phyloP scores from a whole-genome alignment of 1,139 yeast species.

The Protomyces macrosporus region DNA sequence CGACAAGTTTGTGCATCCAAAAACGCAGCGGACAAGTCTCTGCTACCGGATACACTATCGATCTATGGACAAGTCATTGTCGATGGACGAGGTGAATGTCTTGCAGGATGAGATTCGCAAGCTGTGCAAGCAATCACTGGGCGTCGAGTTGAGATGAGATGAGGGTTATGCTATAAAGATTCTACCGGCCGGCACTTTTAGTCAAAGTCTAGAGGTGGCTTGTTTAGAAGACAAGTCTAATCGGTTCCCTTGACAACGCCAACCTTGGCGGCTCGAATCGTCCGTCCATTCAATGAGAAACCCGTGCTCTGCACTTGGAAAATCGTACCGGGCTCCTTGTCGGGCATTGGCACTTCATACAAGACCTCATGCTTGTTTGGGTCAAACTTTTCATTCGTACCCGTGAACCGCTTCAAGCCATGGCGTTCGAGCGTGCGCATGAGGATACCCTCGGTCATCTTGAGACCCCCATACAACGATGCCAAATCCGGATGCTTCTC shows the following conservation, averaged over 20 bases:
- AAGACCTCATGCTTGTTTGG: constrained; percentile 93
- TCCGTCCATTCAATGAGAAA: constrained; percentile 77
- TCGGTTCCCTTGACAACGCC: constrained; percentile 71
- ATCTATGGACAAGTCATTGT: constrained; percentile 88
- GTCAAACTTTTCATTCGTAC: constrained; percentile 78
- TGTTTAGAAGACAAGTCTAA: background rate
- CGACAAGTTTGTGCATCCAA: constrained; percentile 82
- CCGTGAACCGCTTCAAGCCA: constrained; percentile 76
- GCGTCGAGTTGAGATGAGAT: constrained; percentile 2
- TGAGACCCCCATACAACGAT: constrained; percentile 80
- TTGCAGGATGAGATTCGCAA: constrained; percentile 60
- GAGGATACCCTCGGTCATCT: constrained; percentile 82
- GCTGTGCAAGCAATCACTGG: background rate
- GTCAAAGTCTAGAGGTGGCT: background rate
- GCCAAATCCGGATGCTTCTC: constrained; percentile 45
- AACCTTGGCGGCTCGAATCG: constrained; percentile 92
- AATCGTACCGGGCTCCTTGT: constrained; percentile 86
- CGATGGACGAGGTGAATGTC: constrained; percentile 70
- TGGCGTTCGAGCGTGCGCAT: constrained; percentile 77
- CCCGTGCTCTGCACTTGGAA: constrained; percentile 93
- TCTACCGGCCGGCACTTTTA: background rate
- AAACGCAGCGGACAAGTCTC: constrained; percentile 67
- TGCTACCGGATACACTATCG: constrained; percentile 90
- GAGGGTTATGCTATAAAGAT: background rate
- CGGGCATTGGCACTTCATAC: constrained; percentile 81